Evolutionary conservation across 192 early-diverging fungal species (phyloP), one percentile per base, ranked within the genome.

Genomic region (Thamnidium elegans): DNA sequence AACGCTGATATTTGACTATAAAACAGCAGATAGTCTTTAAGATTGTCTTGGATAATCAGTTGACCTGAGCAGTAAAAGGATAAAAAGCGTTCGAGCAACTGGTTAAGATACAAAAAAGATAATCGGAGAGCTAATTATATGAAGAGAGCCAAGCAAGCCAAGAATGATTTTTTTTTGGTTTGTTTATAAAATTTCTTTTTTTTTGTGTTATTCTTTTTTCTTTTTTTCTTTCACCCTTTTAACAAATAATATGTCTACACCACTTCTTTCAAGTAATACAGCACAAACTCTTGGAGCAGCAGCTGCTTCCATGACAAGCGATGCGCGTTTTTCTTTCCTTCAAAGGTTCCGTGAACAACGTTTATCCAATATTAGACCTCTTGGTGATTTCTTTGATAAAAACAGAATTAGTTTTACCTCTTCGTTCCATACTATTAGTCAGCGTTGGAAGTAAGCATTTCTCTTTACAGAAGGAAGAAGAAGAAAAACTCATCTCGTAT

Each of bases 301-400:
- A 8, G 63, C 63, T 17, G 50, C 32, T 21, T 54, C 66, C 42
- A 56, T 73, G 3, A 65, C 60, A n/a, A 68, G 48, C 32, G 74
- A 76, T 45, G 55, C 65, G 5, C 66, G 81, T 15, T 76, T 83
- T 10, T 73, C 73, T 17, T 83, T 73, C 63, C 20, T 83, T 6
- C 59, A 63, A n/a, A 80, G 77, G 59, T 61, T 83, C 15, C 65
- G 75, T 13, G 77, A 83, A 68, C 79, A 83, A 43, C 75, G 81
- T 23, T 67, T 85, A 20, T 73, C 73, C 14, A 78, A 81, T 14
- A 46, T 85, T 10, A 65, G 81, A 23, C 81, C 81, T 23, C 39
- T 70, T 7, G 61, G 66, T 52, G 84, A 85, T 45, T 85, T 85
- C 67, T 83, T 85, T 75, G 81, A 83, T 73, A 79, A 62, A 55